Conservation (phyloP, 2,329 filamentous ascomycete genomes). For the Neurospora sp. region DNA sequence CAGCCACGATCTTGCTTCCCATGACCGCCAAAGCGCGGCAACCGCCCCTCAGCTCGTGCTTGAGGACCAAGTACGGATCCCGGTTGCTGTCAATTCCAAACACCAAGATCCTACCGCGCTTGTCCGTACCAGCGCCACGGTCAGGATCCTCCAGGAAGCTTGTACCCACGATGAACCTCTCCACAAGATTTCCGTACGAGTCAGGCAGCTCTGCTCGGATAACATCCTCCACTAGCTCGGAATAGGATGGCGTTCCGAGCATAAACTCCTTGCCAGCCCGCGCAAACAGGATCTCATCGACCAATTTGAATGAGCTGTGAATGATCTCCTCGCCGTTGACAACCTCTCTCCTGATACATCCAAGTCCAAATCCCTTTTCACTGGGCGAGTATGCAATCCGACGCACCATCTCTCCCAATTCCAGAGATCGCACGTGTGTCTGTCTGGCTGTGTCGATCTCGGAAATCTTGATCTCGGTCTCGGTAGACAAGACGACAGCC, state of each 20-base stretch:
- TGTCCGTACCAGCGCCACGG: constrained; percentile 27
- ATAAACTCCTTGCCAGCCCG: constrained; percentile 60
- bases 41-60: constrained; percentile 63
- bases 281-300: constrained; percentile 83
- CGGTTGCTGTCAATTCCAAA: constrained; percentile 72
- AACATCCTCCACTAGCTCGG: constrained; percentile 77
- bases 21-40: constrained; percentile 72
- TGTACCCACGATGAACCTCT: constrained; percentile 88
- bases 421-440: constrained; percentile 77
- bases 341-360: constrained; percentile 70
- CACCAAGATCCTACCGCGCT: constrained; percentile 72
- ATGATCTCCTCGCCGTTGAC: constrained; percentile 63
- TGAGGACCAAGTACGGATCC: constrained; percentile 61
- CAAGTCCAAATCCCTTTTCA: constrained; percentile 76
- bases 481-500: constrained; percentile 72
- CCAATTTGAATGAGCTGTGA: constrained; percentile 73
- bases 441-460: constrained; percentile 74
- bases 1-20: constrained; percentile 70
- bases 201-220: constrained; percentile 64
- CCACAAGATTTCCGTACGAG: constrained; percentile 44
- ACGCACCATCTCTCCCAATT: constrained; percentile 72
- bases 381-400: constrained; percentile 75
- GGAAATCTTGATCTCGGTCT: constrained; percentile 66
- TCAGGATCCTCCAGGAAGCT: constrained; percentile 61
- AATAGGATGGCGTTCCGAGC: constrained; percentile 37